These are phyloP conservation scores for Pistacia vera DNA, from an alignment of 345 rosid species.

Conservation along the genomic window DNA sequence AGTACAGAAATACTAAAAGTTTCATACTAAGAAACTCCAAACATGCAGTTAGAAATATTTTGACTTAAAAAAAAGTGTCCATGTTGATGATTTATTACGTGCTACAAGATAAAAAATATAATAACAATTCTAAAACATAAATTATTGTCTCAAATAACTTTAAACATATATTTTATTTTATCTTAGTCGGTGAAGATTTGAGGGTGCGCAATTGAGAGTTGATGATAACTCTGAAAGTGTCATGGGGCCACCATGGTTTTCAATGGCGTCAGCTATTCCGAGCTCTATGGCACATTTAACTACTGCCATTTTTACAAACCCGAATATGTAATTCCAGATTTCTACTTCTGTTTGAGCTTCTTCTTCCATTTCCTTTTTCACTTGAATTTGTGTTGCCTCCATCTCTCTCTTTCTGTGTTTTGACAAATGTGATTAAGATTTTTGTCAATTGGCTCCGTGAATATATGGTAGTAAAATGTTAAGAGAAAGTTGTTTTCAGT, in stretches of 20 bases:
- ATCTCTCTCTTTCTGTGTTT: background rate
- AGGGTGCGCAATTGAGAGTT: constrained; percentile 44
- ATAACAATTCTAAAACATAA: constrained; percentile 31
- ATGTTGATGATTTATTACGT: no score
- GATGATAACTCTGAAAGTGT: constrained; percentile 56
- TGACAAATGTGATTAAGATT: no score
- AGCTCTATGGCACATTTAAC: constrained; percentile 84
- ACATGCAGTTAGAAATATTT: no score
- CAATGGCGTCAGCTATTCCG: constrained; percentile 56
- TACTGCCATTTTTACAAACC: constrained; percentile 54
- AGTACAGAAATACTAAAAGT: no score
- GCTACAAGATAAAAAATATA: no score
- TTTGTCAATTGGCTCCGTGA: background rate
- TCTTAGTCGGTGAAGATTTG: constrained; percentile 58
- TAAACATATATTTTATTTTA: no score
- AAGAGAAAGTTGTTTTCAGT: background rate
- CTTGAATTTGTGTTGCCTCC: background rate
- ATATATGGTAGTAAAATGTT: background rate
- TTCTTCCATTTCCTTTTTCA: background rate
- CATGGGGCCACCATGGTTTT: constrained; percentile 44
- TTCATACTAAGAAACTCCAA: no score
- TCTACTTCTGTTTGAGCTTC: constrained; percentile 51
- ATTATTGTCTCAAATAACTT: no score
- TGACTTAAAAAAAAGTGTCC: no score
- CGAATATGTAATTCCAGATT: constrained; percentile 57